A percentile compares a stretch with the other conserved stretches of the same genome.
phyloP scores from a whole-genome alignment of 2,329 filamentous ascomycete species.

The Exophiala phaeomuriformis region DNA sequence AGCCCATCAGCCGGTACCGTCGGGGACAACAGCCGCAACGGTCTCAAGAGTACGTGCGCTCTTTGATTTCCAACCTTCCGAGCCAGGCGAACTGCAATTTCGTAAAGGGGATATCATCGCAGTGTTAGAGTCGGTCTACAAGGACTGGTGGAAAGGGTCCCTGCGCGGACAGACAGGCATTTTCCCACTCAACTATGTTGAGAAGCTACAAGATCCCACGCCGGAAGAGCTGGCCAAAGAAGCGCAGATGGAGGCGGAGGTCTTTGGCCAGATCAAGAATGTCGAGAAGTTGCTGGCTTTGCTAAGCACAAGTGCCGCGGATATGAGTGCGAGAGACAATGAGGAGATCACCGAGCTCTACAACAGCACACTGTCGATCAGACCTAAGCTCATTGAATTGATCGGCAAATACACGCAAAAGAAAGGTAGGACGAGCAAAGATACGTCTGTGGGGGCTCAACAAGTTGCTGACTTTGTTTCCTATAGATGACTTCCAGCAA shows the following conservation, averaged over 20 bases:
- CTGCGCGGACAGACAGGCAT: constrained; percentile 92
- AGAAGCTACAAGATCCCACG: constrained; percentile 92
- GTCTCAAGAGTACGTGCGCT: constrained; percentile 89
- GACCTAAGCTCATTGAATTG: constrained; percentile 92
- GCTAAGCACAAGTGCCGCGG: constrained; percentile 76
- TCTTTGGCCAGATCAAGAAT: constrained; percentile 69
- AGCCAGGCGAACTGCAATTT: constrained; percentile 90
- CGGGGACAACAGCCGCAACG: constrained; percentile 89
- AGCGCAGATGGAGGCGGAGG: constrained; percentile 85
- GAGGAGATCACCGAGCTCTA: constrained; percentile 91
- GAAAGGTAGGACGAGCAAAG: constrained; percentile 61
- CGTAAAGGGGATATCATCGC: constrained; percentile 96
- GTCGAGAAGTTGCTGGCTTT: constrained; percentile 78
- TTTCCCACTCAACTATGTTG: constrained; percentile 96
- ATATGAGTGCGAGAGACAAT: constrained; percentile 79
- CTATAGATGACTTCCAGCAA: constrained; percentile 88
- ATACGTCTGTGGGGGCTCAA: not conserved
- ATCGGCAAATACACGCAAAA: constrained; percentile 99
- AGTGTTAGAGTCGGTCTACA: constrained; percentile 94
- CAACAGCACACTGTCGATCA: constrained; percentile 86
- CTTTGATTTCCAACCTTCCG: constrained; percentile 90
- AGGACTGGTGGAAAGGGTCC: constrained; percentile 99
- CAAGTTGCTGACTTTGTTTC: constrained; percentile 26
- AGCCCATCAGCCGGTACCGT: constrained; percentile 52
- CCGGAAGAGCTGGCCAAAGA: constrained; percentile 89